Evolutionary conservation across 1,139 yeast genomes (phyloP).

Genomic region (Geotrichum candidum): DNA sequence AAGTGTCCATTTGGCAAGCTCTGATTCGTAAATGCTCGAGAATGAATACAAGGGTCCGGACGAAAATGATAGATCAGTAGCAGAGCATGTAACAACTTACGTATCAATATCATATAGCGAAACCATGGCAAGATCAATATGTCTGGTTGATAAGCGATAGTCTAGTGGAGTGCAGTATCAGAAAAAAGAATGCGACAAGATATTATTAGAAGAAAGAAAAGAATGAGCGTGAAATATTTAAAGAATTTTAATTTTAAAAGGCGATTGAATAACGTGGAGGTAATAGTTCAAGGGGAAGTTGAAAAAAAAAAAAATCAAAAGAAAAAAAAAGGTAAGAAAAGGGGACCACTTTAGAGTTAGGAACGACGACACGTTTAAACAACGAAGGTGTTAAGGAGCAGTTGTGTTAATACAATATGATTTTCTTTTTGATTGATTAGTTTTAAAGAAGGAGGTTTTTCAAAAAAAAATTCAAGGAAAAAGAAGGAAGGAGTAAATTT

Average conservation of each 20-base stretch:
- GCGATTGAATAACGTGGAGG: not conserved
- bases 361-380: not conserved
- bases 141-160: not conserved
- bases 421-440: not conserved
- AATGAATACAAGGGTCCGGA: not conserved
- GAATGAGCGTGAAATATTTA: not conserved
- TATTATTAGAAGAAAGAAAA: slow-evolving; percentile 2
- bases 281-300: not conserved
- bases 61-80: not conserved
- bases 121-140: slow-evolving; percentile 1
- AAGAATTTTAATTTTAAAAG: not conserved
- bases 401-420: not conserved
- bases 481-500: not conserved
- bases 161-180: not conserved
- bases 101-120: slow-evolving; percentile 15
- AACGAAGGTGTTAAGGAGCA: not conserved
- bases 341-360: not conserved
- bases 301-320: not conserved
- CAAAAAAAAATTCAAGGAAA: not conserved
- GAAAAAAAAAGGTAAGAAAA: not conserved
- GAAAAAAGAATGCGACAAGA: not conserved
- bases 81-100: slow-evolving; percentile 4
- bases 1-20: not conserved
- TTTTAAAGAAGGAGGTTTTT: not conserved
- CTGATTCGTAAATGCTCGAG: not conserved